Conservation (phyloP, 306 rosid genomes). For the Trifolium dubium region DNA sequence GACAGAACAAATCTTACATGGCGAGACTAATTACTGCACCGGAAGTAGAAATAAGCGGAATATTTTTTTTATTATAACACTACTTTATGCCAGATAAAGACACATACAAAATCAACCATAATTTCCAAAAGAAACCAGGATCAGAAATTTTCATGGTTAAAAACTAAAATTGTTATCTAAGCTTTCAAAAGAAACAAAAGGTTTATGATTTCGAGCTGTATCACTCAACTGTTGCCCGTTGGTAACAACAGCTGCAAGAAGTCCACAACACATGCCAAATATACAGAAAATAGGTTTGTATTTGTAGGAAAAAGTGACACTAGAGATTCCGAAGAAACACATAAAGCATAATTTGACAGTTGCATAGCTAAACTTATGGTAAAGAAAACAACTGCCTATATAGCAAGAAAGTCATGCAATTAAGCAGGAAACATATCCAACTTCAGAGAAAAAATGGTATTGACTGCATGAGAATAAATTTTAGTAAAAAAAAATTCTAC, state of each 20-base stretch:
- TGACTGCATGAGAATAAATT: not conserved
- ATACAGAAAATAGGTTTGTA: not conserved
- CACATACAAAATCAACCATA: not conserved
- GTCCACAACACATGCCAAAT: not conserved
- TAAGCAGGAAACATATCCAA: not conserved
- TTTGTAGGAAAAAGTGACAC: not conserved
- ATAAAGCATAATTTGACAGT: not conserved
- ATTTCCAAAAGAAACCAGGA: not conserved
- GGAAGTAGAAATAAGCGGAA: not conserved
- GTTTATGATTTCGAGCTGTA: not conserved
- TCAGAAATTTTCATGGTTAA: not conserved
- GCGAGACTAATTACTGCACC: not conserved
- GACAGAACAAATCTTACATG: not conserved
- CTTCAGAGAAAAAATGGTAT: not conserved
- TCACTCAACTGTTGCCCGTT: not conserved
- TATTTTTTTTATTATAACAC: not conserved
- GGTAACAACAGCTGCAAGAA: not conserved
- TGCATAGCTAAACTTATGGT: conserved; percentile 1
- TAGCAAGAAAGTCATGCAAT: not conserved
- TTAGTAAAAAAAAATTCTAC: not conserved
- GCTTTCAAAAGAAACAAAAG: not conserved
- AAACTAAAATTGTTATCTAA: not conserved
- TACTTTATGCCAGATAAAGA: not conserved
- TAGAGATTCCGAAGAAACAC: not conserved
- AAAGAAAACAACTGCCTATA: not conserved